A percentile compares a stretch with the other conserved stretches of the same genome.
These are phyloP conservation scores for Firmiana major DNA, from an alignment of 345 rosid species.

Conservation along the genomic window DNA sequence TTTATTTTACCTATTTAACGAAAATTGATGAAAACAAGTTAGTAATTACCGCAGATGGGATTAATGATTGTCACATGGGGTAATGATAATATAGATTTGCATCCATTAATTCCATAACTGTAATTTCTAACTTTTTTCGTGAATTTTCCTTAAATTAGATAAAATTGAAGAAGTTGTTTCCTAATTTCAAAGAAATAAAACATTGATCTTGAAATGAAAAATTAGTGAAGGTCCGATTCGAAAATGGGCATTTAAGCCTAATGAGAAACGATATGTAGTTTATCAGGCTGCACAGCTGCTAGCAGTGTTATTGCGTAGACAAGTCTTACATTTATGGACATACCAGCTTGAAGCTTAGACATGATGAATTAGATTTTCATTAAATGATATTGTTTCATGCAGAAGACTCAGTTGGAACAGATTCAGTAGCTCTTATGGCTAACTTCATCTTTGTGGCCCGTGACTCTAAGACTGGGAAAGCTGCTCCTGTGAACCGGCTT, in stretches of 20 bases:
- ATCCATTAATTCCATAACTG: neutral
- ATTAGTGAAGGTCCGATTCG: neutral
- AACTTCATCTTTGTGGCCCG: constrained; percentile 92
- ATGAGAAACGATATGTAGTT: neutral
- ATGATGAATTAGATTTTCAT: neutral
- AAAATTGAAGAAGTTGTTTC: neutral
- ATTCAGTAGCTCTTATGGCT: constrained; percentile 62
- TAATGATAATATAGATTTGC: neutral
- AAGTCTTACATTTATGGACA: neutral
- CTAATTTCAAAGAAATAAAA: neutral
- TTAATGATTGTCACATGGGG: neutral
- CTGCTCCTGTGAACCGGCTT: constrained; percentile 66
- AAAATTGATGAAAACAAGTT: neutral
- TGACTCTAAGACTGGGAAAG: constrained; percentile 72
- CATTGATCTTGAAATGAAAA: neutral
- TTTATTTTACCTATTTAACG: neutral
- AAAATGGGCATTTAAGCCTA: neutral
- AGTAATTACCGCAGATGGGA: neutral
- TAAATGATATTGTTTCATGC: constrained; percentile 21
- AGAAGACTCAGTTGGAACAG: constrained; percentile 34
- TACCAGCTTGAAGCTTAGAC: neutral
- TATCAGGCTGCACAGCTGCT: neutral
- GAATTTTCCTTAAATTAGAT: neutral
- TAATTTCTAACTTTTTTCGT: neutral
- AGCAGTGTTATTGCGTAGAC: neutral